Evolutionary conservation across 257 asterid genomes (phyloP).

Genomic region (Fraxinus pennsylvanica): DNA sequence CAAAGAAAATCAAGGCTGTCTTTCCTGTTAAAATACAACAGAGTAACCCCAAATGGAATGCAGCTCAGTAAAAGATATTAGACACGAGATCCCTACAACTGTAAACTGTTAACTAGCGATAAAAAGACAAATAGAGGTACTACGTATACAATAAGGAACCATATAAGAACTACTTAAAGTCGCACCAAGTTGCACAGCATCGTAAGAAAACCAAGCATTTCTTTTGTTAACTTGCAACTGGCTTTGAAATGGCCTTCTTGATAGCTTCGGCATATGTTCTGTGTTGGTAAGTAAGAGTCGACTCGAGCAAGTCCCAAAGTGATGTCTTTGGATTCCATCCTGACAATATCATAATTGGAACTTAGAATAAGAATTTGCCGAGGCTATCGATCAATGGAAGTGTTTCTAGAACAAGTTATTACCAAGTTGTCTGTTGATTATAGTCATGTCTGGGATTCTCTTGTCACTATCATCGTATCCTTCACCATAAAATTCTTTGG

Average conservation of each 20-base stretch:
- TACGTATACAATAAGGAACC: constrained; percentile 3
- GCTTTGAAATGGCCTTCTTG: constrained; percentile 60
- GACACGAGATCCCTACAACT: background rate
- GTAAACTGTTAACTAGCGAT: background rate
- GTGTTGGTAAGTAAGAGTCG: constrained; percentile 77
- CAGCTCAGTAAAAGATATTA: background rate
- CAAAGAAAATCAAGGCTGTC: background rate
- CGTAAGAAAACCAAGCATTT: background rate
- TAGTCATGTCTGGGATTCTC: constrained; percentile 79
- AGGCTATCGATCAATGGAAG: background rate
- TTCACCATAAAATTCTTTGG: constrained; percentile 73
- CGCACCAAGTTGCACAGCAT: background rate
- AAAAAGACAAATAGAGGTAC: background rate
- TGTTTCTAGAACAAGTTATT: constrained; percentile 14
- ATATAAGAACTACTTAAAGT: background rate
- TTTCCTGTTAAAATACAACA: constrained; percentile 11
- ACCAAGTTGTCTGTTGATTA: constrained; percentile 72
- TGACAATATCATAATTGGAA: constrained; percentile 20
- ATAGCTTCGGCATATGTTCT: constrained; percentile 71
- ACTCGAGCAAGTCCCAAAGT: constrained; percentile 69
- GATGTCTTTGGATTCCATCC: constrained; percentile 76
- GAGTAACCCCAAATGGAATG: background rate
- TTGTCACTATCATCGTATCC: constrained; percentile 79
- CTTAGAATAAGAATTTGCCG: background rate
- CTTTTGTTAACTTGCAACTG: constrained; percentile 46